Evolutionary conservation across 2,329 filamentous ascomycete species (phyloP), one percentile per base, ranked within the genome.

Genomic region (Alternaria arbusti): DNA sequence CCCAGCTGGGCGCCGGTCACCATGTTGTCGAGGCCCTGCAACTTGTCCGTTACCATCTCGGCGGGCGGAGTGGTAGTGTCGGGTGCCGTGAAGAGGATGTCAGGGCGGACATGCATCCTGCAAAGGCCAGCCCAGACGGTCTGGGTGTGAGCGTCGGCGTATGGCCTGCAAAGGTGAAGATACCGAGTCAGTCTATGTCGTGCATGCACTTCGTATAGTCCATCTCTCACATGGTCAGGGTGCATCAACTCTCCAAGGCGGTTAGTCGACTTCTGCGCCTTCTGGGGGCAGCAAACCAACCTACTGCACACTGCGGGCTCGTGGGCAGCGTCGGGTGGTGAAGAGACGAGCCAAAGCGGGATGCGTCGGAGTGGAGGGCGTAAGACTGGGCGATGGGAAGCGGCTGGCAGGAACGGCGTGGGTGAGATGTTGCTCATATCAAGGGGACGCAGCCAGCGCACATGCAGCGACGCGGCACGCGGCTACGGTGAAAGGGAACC

Each of bases 61-160:
- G 74, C 74, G 12, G 77, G 77, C 5, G 76, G 76, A 13, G 74
- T 76, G 25, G 67, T 68, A 8, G 74, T 74, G 61, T 71, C 61
- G 43, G 68, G 71, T 47, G 67, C 58, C 43, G 67, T 62, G 61
- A 67, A 63, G 62, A 78, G 71, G 15, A 71, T 59, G 13, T 71
- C 62, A 30, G 74, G 74, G 66, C 70, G 66, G 62, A 71, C 59
- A 36, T 72, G 69, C 59, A 74, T 70, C 59, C 73, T 71, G 51
- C 70, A 69, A 25, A 79, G 67, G 28, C 77, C 76, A 10, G 71
- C 69, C 69, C 78, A 78, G 13, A 70, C 57, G 12, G 77, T 79
- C 60, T 79, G 77, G 36, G 70, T 68, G 55, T 63, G 62, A 45
- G 65, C 64, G 57, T 78, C 71, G 66, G 73, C 70, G 70, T 79